Conservation (phyloP, 2,329 filamentous ascomycete genomes). For the Allantophomopsis lycopodina region DNA sequence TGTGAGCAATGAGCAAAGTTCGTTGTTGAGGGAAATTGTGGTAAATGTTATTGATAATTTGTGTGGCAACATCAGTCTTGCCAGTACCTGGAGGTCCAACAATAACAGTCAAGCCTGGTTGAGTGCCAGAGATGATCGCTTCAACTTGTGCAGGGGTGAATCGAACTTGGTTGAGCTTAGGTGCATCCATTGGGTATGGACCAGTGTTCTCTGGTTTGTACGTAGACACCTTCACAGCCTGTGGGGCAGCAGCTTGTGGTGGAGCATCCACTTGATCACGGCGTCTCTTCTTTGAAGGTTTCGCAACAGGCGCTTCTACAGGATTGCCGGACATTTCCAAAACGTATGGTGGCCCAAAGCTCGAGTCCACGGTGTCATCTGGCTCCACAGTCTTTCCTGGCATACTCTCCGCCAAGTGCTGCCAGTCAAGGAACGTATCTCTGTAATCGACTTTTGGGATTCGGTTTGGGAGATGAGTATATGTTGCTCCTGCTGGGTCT, state of each 20-base stretch:
- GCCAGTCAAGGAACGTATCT: constrained; percentile 92
- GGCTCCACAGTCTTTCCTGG: constrained; percentile 81
- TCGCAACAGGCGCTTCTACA: constrained; percentile 33
- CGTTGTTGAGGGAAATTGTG: constrained; percentile 92
- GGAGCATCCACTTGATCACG: constrained; percentile 56
- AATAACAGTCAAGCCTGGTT: constrained; percentile 85
- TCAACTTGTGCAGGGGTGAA: constrained; percentile 89
- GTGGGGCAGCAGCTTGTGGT: constrained; percentile 43
- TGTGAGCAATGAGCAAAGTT: constrained; percentile 87
- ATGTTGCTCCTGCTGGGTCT: constrained; percentile 76
- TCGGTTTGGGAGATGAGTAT: constrained; percentile 67
- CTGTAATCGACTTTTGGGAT: constrained; percentile 74
- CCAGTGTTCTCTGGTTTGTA: constrained; percentile 83
- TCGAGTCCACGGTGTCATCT: constrained; percentile 53
- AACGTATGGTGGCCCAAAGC: constrained; percentile 80
- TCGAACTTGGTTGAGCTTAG: constrained; percentile 68
- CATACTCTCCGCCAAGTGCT: constrained; percentile 80
- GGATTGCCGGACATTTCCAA: constrained; percentile 51
- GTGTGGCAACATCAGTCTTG: constrained; percentile 97
- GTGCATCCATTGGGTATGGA: constrained; percentile 75
- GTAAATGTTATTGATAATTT: constrained; percentile 98
- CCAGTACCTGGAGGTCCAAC: constrained; percentile 93
- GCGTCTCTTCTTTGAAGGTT: constrained; percentile 75
- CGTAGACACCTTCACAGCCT: constrained; percentile 70
- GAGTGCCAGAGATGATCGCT: constrained; percentile 84